A percentile compares a stretch with the other conserved stretches of the same genome.
phyloP scores from a whole-genome alignment of 2,329 filamentous ascomycete species.

The Reticulascus tulasneorum region DNA sequence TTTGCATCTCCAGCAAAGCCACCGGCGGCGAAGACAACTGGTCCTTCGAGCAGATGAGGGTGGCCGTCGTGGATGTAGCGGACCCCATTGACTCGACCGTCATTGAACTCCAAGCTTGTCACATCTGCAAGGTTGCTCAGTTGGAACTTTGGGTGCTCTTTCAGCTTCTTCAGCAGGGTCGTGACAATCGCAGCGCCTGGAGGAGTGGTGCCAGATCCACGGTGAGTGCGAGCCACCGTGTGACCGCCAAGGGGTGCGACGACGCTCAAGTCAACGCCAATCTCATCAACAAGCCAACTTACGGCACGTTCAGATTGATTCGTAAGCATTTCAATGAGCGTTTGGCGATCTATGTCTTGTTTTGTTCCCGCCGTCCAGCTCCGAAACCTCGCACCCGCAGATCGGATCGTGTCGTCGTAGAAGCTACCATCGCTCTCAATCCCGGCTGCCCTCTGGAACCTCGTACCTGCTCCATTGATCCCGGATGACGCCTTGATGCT shows the following conservation, averaged over 20 bases:
- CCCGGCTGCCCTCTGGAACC: slow-evolving; percentile 44
- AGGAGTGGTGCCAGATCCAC: slow-evolving; percentile 50
- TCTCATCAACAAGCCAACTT: slow-evolving; percentile 52
- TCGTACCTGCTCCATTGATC: slow-evolving; percentile 59
- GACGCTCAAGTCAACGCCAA: slow-evolving; percentile 54
- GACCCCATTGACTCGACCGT: slow-evolving; percentile 44
- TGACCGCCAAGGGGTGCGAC: slow-evolving; percentile 60
- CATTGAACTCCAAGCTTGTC: slow-evolving; percentile 39
- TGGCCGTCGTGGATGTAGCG: slow-evolving; percentile 37
- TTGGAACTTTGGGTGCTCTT: slow-evolving; percentile 44
- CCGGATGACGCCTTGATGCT: slow-evolving; percentile 65
- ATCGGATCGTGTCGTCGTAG: slow-evolving; percentile 52
- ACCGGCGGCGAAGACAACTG: slow-evolving; percentile 57
- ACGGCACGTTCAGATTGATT: slow-evolving; percentile 44
- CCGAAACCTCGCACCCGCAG: slow-evolving; percentile 43
- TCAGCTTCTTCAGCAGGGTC: slow-evolving; percentile 47
- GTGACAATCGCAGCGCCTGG: slow-evolving; percentile 57
- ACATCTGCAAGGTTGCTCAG: slow-evolving; percentile 51
- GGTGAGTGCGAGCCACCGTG: slow-evolving; percentile 51
- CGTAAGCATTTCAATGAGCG: slow-evolving; percentile 46
- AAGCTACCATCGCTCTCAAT: slow-evolving; percentile 38
- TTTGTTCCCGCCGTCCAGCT: slow-evolving; percentile 14
- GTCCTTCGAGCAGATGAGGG: slow-evolving; percentile 39
- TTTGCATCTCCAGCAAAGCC: slow-evolving; percentile 60
- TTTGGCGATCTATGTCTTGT: slow-evolving; percentile 29